Evolutionary conservation across 2,329 filamentous ascomycete genomes (phyloP).

Genomic region (Amauroascus niger): DNA sequence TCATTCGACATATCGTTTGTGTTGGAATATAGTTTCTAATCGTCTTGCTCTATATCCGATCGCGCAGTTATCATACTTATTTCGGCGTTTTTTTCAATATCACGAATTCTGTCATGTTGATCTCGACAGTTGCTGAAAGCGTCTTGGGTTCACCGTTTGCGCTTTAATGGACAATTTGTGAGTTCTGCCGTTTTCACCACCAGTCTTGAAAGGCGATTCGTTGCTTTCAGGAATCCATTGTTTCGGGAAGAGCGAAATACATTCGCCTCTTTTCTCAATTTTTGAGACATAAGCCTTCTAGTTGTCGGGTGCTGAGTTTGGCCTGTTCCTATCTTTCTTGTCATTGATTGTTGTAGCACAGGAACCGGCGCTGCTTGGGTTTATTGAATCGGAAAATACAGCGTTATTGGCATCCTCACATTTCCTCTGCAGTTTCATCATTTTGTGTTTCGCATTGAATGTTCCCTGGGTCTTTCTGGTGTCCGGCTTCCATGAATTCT

Average conservation of each 20-base stretch:
- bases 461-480: not conserved
- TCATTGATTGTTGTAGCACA: not conserved
- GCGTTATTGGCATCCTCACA: no score
- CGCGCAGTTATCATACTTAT: not conserved
- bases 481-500: not conserved
- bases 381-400: not conserved
- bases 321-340: not conserved
- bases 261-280: not conserved
- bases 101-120: not conserved
- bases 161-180: not conserved
- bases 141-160: not conserved
- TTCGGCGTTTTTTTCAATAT: not conserved
- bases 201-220: not conserved
- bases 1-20: not conserved
- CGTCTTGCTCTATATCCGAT: not conserved
- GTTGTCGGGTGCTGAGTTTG: not conserved
- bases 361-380: not conserved
- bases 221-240: not conserved
- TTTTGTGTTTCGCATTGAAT: not conserved
- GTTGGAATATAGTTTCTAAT: not conserved
- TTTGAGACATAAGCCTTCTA: not conserved
- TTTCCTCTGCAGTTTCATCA: not conserved
- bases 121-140: not conserved
- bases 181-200: not conserved
- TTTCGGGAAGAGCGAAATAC: not conserved